A percentile compares a stretch with the other conserved stretches of the same genome.
These are phyloP conservation scores for Didymella segeticola DNA, from an alignment of 2,329 filamentous ascomycete genomes.

Conservation along the genomic window DNA sequence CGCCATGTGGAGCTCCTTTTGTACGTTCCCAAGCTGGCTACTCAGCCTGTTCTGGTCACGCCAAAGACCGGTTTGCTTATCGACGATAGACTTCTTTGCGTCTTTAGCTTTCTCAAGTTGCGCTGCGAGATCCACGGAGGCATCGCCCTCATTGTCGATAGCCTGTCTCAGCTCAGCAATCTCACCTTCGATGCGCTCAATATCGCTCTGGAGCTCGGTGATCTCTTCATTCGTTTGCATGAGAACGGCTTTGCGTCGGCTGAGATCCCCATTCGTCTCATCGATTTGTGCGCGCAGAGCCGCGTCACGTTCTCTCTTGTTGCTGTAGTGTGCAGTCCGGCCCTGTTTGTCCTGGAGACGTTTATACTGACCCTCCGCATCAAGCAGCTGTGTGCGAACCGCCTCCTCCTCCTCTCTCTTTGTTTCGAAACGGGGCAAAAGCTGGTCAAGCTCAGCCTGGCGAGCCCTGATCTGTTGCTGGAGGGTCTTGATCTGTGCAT, in stretches of 20 bases:
- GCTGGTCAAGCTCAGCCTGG: constrained; percentile 74
- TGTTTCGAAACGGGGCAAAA: constrained; percentile 79
- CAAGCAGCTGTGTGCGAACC: constrained; percentile 74
- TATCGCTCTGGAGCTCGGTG: constrained; percentile 71
- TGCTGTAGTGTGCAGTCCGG: constrained; percentile 84
- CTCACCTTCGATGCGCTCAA: constrained; percentile 74
- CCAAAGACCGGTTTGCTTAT: constrained; percentile 86
- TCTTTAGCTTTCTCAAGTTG: constrained; percentile 80
- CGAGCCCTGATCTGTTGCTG: constrained; percentile 76
- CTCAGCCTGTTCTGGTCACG: constrained; percentile 88
- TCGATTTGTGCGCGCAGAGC: constrained; percentile 82
- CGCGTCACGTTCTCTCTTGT: constrained; percentile 84
- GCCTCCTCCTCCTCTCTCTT: constrained; percentile 76
- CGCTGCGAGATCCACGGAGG: constrained; percentile 74
- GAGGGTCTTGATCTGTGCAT: constrained; percentile 74
- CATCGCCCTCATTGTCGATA: constrained; percentile 79
- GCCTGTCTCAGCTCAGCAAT: constrained; percentile 73
- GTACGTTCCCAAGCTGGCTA: constrained; percentile 76
- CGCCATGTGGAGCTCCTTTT: constrained; percentile 77
- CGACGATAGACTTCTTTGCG: constrained; percentile 76
- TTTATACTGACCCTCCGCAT: constrained; percentile 75
- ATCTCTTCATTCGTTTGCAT: constrained; percentile 88
- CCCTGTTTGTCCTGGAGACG: constrained; percentile 92
- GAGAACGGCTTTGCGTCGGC: constrained; percentile 81
- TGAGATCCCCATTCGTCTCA: constrained; percentile 77